phyloP scores from a whole-genome alignment of 768 basidiomycete species.

The Phaffia australis region DNA sequence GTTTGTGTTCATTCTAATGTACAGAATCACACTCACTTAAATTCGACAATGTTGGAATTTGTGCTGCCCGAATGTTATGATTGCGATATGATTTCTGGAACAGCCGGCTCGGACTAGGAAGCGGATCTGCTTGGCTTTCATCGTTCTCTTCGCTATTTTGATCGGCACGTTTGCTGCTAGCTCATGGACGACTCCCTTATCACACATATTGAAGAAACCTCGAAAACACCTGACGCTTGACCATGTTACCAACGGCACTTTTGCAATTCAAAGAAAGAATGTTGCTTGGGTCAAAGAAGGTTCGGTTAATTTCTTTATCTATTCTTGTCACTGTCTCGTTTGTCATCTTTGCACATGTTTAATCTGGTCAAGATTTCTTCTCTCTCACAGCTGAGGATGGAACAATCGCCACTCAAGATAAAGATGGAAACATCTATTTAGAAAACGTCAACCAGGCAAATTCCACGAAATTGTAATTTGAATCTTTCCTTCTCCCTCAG shows the following conservation, averaged over 20 bases:
- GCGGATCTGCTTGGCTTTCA: slow-evolving; percentile 28
- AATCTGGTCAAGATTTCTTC: not conserved
- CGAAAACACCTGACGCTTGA: slow-evolving; percentile 67
- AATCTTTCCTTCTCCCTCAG: no score
- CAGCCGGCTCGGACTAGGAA: not conserved
- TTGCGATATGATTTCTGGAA: not conserved
- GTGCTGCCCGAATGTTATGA: not conserved
- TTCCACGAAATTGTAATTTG: no score
- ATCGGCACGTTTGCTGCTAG: slow-evolving; percentile 71
- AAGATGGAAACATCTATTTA: slow-evolving; percentile 59
- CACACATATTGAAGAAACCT: slow-evolving; percentile 43
- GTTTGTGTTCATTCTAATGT: not conserved
- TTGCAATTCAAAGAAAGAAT: slow-evolving; percentile 40
- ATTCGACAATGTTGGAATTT: not conserved
- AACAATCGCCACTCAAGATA: slow-evolving; percentile 56
- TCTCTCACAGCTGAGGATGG: slow-evolving; percentile 74
- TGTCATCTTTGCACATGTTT: not conserved
- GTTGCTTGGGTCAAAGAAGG: slow-evolving; percentile 90
- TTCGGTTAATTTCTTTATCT: slow-evolving; percentile 36
- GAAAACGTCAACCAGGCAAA: slow-evolving; percentile 55
- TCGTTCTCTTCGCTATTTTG: slow-evolving; percentile 53
- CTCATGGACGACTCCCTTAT: slow-evolving; percentile 51
- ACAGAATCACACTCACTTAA: not conserved
- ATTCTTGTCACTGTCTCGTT: not conserved
- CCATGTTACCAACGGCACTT: slow-evolving; percentile 87